These are phyloP conservation scores for Trametes meyenii DNA, from an alignment of 768 basidiomycete genomes.

Conservation along the genomic window DNA sequence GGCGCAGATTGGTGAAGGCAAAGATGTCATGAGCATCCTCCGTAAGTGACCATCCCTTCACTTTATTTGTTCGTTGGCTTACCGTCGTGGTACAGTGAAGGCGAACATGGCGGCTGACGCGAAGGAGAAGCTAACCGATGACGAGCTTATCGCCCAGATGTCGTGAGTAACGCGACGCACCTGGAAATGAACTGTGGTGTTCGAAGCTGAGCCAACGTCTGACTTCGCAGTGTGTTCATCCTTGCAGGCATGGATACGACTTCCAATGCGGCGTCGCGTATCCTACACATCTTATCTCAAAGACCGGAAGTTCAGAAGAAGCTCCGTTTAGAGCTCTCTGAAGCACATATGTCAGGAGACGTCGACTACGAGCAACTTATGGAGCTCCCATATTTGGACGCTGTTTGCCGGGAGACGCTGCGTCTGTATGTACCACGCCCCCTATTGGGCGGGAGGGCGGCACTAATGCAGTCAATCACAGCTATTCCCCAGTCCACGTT, in stretches of 20 bases:
- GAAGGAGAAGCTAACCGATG: conserved; percentile 27
- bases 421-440: conserved; percentile 5
- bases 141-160: conserved; percentile 31
- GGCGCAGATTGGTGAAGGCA: conserved; percentile 27
- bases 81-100: conserved; percentile 13
- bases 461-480: conserved; percentile 25
- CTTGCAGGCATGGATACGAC: conserved; percentile 21
- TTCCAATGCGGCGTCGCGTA: conserved; percentile 13
- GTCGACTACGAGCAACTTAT: conserved; percentile 17
- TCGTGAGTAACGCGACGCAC: conserved; percentile 23
- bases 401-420: conserved; percentile 15
- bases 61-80: neutral
- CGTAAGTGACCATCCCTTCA: conserved; percentile 20
- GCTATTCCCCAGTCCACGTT: conserved; percentile 47
- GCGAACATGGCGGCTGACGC: conserved; percentile 21
- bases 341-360: neutral
- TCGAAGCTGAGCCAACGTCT: neutral
- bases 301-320: conserved; percentile 18
- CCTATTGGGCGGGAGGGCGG: neutral
- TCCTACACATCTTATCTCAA: conserved; percentile 9
- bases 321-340: conserved; percentile 17
- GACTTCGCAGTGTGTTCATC: conserved; percentile 6
- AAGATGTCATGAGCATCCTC: conserved; percentile 33
- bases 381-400: conserved; percentile 15
- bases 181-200: no score